Conservation (phyloP, 352 stramenopile genomes). For the Globisporangium cystogenes region DNA sequence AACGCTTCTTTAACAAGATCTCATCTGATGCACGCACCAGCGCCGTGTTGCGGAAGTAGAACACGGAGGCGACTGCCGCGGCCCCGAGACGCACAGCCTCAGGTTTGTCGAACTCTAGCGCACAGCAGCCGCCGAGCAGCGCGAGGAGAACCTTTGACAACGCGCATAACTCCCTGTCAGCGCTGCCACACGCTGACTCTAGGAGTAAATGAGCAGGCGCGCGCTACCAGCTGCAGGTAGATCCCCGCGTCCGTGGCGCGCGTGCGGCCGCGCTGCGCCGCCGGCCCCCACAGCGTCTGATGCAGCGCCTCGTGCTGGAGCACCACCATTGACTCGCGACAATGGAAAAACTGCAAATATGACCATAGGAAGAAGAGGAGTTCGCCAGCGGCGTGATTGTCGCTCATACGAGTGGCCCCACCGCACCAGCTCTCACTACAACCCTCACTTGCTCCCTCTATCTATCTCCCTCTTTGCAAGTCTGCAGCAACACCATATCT, state of each 20-base stretch:
- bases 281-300: constrained; percentile 48
- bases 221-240: constrained; percentile 41
- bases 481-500: too few species aligned
- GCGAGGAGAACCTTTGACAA: constrained; percentile 15
- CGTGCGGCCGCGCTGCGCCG: constrained; percentile 36
- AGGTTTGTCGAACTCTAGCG: constrained; percentile 52
- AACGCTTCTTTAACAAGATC: background rate
- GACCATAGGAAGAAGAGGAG: too few species aligned
- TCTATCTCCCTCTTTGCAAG: too few species aligned
- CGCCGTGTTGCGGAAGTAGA: constrained; percentile 62
- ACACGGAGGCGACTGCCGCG: constrained; percentile 18
- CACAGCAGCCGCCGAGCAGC: constrained; percentile 26
- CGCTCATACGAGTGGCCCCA: too few species aligned
- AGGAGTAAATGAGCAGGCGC: background rate
- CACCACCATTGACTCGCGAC: constrained; percentile 42
- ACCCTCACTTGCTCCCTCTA: too few species aligned
- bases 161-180: background rate
- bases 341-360: too few species aligned
- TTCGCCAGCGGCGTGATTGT: too few species aligned
- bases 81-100: constrained; percentile 35
- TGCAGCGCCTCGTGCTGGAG: constrained; percentile 57
- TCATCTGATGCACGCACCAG: constrained; percentile 23
- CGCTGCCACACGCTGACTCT: background rate
- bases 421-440: too few species aligned
- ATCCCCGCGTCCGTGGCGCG: constrained; percentile 30